Percentiles rank a stretch among this genome's conserved stretches.
Evolutionary conservation across 1,284 basidiomycete species (phyloP).

Genomic region (Fomitopsis palustris): DNA sequence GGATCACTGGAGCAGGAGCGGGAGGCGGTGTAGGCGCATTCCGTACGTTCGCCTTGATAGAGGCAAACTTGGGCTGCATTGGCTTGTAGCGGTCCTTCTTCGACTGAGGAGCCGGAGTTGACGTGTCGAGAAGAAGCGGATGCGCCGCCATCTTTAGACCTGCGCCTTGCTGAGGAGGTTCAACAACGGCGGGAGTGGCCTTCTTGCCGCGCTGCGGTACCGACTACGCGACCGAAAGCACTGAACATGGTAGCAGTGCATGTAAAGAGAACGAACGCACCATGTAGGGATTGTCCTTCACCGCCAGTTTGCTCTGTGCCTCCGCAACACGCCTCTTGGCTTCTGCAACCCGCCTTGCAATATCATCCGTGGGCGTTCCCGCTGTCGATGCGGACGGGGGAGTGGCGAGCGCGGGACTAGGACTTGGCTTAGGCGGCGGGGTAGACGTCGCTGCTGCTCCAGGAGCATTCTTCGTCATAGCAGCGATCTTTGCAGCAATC

Average conservation of each 20-base stretch:
- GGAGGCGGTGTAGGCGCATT: slow-evolving; percentile 66
- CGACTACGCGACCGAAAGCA: slow-evolving; percentile 31
- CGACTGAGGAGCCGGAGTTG: slow-evolving; percentile 54
- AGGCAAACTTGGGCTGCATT: slow-evolving; percentile 96
- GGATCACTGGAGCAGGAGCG: slow-evolving; percentile 41
- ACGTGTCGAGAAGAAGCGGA: slow-evolving; percentile 75
- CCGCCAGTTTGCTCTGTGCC: slow-evolving; percentile 67
- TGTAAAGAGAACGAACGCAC: slow-evolving; percentile 36
- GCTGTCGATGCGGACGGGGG: slow-evolving; percentile 32
- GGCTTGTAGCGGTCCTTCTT: slow-evolving; percentile 92
- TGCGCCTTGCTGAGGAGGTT: slow-evolving; percentile 70
- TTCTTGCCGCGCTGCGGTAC: slow-evolving; percentile 54
- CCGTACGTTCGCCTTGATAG: slow-evolving; percentile 83
- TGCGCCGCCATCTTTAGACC: slow-evolving; percentile 90
- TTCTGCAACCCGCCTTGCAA: slow-evolving; percentile 71
- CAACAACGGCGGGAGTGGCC: slow-evolving; percentile 44
- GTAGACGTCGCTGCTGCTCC: slow-evolving; percentile 21
- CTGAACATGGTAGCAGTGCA: background rate
- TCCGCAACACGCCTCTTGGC: slow-evolving; percentile 78
- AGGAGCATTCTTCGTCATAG: slow-evolving; percentile 55
- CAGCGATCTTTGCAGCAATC: slow-evolving; percentile 80
- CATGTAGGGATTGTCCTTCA: slow-evolving; percentile 83
- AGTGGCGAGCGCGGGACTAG: slow-evolving; percentile 27
- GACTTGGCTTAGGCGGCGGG: slow-evolving; percentile 29
- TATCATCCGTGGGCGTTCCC: slow-evolving; percentile 49